phyloP scores from a whole-genome alignment of 1,284 basidiomycete species.

The Ustilago loliicola region DNA sequence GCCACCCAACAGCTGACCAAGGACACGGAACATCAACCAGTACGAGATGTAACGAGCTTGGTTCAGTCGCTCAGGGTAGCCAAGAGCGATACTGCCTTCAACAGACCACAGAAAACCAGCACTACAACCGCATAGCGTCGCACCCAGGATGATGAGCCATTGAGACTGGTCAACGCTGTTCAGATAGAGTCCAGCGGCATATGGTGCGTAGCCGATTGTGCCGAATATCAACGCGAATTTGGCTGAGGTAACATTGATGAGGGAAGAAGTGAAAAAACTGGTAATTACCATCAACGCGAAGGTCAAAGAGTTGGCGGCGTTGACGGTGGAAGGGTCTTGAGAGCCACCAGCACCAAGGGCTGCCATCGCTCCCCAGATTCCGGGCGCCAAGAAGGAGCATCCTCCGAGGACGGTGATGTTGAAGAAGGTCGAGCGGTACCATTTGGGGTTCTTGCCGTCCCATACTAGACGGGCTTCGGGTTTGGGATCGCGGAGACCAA shows the following conservation, averaged over 20 bases:
- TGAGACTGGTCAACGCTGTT: conserved; percentile 58
- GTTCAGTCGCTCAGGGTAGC: conserved; percentile 66
- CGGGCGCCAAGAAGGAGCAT: conserved; percentile 69
- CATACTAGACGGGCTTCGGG: conserved; percentile 38
- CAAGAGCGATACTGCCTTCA: conserved; percentile 56
- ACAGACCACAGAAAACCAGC: conserved; percentile 70
- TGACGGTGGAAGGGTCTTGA: conserved; percentile 63
- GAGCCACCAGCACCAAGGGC: conserved; percentile 69
- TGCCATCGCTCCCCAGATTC: conserved; percentile 66
- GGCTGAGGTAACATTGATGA: conserved; percentile 62
- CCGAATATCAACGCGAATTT: conserved; percentile 67
- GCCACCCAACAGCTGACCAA: conserved; percentile 69
- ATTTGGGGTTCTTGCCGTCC: conserved; percentile 36
- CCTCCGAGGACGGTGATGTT: conserved; percentile 69
- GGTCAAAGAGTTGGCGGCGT: conserved; percentile 70
- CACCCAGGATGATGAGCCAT: conserved; percentile 71
- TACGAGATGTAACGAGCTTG: conserved; percentile 68
- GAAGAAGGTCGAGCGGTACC: conserved; percentile 59
- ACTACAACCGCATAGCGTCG: conserved; percentile 70
- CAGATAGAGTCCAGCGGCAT: conserved; percentile 69
- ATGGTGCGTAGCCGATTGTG: conserved; percentile 66
- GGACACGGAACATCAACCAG: conserved; percentile 69
- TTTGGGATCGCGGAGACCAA: conserved; percentile 46
- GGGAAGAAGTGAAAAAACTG: conserved; percentile 49
- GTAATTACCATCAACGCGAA: conserved; percentile 71